Evolutionary conservation across 441 rosid genomes (phyloP).

Genomic region (Metrosideros polymorpha): DNA sequence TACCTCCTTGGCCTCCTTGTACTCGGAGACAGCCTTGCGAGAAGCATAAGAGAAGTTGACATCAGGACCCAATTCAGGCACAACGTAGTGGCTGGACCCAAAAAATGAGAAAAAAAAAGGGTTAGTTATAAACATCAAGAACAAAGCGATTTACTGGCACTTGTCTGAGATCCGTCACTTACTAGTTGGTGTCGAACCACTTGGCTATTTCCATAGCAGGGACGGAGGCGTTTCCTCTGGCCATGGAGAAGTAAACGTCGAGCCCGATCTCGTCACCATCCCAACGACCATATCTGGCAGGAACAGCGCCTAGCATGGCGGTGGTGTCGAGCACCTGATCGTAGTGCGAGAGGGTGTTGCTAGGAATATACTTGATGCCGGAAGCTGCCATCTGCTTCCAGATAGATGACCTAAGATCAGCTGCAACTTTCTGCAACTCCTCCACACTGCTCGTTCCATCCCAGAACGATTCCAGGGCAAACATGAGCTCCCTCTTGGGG

Average conservation of each 20-base stretch:
- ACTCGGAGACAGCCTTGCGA: conserved; percentile 90
- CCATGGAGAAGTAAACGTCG: conserved; percentile 87
- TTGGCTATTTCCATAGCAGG: conserved; percentile 99
- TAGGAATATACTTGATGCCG: conserved; percentile 88
- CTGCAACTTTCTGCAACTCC: conserved; percentile 75
- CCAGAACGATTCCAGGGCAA: conserved; percentile 97
- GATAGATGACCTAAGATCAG: conserved; percentile 78
- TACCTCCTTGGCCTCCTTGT: conserved; percentile 96
- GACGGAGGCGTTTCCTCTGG: conserved; percentile 88
- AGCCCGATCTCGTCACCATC: conserved; percentile 78
- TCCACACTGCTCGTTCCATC: conserved; percentile 87
- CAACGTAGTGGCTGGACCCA: conserved; percentile 81
- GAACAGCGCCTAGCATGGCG: conserved; percentile 92
- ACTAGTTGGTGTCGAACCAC: conserved; percentile 99
- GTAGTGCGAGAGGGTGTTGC: conserved; percentile 90
- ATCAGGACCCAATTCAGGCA: conserved; percentile 93
- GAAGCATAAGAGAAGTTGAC: conserved; percentile 84
- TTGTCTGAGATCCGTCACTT: conserved; percentile 21
- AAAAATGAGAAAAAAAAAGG: background rate
- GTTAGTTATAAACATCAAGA: background rate
- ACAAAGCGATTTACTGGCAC: background rate
- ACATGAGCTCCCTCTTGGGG: conserved; percentile 97
- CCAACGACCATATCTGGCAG: conserved; percentile 82
- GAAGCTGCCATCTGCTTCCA: conserved; percentile 90
- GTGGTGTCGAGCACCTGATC: conserved; percentile 94